Percentiles rank a stretch among this genome's conserved stretches.
Evolutionary conservation across 495 filamentous ascomycete genomes (phyloP).

Genomic region (Aspergillus ellipticus): DNA sequence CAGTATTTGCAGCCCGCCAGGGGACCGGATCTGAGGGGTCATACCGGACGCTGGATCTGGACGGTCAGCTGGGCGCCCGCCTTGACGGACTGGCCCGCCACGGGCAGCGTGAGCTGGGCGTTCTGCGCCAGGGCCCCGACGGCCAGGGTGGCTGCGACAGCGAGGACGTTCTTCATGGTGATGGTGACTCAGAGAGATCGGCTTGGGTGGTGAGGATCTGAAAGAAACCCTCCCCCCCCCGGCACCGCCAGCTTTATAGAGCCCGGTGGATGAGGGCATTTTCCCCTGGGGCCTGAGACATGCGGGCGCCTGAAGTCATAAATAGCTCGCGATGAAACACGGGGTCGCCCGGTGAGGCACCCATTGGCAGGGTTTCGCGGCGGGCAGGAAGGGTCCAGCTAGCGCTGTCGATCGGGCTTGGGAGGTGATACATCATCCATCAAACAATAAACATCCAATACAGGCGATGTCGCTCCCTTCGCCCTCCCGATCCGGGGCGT

Average conservation of each 20-base stretch:
- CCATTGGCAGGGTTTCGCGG: background rate
- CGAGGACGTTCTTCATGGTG: slow-evolving; percentile 27
- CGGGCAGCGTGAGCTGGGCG: slow-evolving; percentile 64
- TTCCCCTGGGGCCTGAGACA: too few relatives aligned
- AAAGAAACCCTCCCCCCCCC: too few relatives aligned
- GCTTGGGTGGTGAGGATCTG: too few relatives aligned
- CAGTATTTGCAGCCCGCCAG: too few relatives aligned
- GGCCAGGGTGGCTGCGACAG: slow-evolving; percentile 20
- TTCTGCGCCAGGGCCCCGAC: slow-evolving; percentile 58
- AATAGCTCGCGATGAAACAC: background rate
- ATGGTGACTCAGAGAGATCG: background rate
- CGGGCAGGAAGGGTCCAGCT: too few relatives aligned
- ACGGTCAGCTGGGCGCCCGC: slow-evolving; percentile 22
- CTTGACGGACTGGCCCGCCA: slow-evolving; percentile 11
- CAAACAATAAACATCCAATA: too few relatives aligned
- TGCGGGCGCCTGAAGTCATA: background rate
- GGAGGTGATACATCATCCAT: background rate
- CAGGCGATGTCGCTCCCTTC: too few relatives aligned
- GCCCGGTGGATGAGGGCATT: background rate
- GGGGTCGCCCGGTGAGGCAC: too few relatives aligned
- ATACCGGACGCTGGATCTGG: slow-evolving; percentile 33
- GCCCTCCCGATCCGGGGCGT: too few relatives aligned
- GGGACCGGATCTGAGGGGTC: background rate
- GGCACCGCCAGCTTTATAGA: background rate
- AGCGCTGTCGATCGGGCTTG: background rate